These are phyloP conservation scores for Syzygium oleosum DNA, from an alignment of 345 rosid species.

Conservation along the genomic window DNA sequence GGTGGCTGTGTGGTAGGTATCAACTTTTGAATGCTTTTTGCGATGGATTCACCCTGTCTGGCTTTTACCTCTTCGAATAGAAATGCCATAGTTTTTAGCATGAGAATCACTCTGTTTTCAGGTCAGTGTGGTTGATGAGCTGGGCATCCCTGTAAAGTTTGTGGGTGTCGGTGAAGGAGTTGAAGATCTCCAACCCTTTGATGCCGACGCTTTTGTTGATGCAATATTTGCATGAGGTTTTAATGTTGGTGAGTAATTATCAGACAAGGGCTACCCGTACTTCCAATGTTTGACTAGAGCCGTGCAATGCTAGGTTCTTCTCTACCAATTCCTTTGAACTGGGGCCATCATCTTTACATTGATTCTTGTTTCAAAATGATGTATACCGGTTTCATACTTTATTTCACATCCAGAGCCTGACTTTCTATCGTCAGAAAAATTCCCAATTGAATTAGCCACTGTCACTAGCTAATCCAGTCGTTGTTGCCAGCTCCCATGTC, in stretches of 20 bases:
- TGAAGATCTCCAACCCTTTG: conserved; percentile 94
- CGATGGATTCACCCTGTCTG: not conserved
- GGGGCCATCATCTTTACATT: not conserved
- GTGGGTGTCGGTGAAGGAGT: conserved; percentile 91
- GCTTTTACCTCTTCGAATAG: not conserved
- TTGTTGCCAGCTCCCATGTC: not conserved
- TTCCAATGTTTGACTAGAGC: not conserved
- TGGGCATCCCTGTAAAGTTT: conserved; percentile 90
- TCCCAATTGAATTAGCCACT: not conserved
- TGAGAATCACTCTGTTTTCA: conserved; percentile 16
- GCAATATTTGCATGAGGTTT: conserved; percentile 66
- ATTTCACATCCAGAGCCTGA: not conserved
- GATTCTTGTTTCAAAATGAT: not conserved
- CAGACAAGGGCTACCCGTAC: not conserved
- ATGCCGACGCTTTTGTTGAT: conserved; percentile 72
- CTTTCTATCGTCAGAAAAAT: not conserved
- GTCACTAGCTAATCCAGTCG: not conserved
- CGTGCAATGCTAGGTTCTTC: not conserved
- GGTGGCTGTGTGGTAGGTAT: conserved; percentile 88
- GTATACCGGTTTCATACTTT: not conserved
- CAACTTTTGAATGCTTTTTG: not conserved
- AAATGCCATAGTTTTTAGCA: not conserved
- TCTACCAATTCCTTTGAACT: not conserved
- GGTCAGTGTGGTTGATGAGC: conserved; percentile 95
- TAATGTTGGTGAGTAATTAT: not conserved